These are phyloP conservation scores for Plantago rigida DNA, from an alignment of 305 asterid species.

Conservation along the genomic window DNA sequence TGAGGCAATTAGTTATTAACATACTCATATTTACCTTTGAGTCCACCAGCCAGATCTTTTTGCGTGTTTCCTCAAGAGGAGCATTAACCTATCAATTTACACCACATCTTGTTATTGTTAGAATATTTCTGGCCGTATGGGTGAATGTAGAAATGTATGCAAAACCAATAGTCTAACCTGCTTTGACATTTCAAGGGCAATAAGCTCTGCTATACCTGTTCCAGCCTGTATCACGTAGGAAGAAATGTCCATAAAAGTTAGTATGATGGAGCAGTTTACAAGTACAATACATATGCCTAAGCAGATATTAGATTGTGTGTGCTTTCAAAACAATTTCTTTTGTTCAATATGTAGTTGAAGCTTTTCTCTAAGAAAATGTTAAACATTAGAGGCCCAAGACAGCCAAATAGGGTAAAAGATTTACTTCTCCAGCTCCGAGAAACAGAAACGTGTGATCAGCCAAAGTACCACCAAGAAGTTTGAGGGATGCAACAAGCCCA, in stretches of 20 bases:
- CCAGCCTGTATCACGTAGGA: constrained; percentile 58
- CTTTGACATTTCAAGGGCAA: constrained; percentile 72
- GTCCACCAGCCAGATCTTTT: constrained; percentile 77
- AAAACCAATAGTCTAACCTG: constrained; percentile 35
- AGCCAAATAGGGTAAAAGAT: constrained; percentile 7
- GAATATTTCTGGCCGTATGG: not conserved
- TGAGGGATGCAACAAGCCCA: constrained; percentile 73
- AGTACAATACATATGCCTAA: not conserved
- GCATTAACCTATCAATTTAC: constrained; percentile 34
- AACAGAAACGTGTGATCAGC: constrained; percentile 78
- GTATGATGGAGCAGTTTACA: not conserved
- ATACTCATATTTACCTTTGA: constrained; percentile 47
- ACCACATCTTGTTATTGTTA: constrained; percentile 7
- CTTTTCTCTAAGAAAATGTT: not conserved
- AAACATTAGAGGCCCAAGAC: not conserved
- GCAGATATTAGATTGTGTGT: no score
- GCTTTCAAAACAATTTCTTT: no score
- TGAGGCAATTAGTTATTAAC: not conserved
- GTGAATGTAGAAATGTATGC: constrained; percentile 1
- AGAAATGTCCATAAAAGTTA: not conserved
- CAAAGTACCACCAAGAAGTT: constrained; percentile 68
- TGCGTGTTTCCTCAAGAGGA: constrained; percentile 53
- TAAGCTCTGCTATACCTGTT: constrained; percentile 82
- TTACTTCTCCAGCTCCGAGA: constrained; percentile 92
- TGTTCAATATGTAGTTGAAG: not conserved